Evolutionary conservation across 225 moss, liverwort and hornwort genomes (phyloP), one percentile per base, ranked within the genome.

Genomic region (Sphagnum tenellum): DNA sequence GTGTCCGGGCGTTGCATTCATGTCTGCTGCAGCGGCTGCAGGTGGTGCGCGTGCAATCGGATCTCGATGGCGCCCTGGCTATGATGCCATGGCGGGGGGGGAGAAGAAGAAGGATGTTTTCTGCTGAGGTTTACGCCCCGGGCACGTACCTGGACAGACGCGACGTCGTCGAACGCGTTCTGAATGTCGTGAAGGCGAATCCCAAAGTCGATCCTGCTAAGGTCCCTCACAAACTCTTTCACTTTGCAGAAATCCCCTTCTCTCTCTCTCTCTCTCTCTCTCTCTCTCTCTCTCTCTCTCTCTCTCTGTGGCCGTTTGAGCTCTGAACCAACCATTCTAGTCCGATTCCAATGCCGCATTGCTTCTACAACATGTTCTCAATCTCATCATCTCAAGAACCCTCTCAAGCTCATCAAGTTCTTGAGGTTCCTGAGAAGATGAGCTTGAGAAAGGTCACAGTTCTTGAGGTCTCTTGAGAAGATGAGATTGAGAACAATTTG

Each of bases 191-290:
- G 57, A 91, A 86, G 66, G 78, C 83, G 55, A 83, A 76, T 53
- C 82, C 79, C 65, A 95, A 91, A 75, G 94, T 89, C 50, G 91
- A 91, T 79, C 77, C 86, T 67, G 67, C 84, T 3, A 91, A 89
- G 89, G 89, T 94, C 55, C 29, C 29, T 29, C 29, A 47, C 78
- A 50, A 4, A 5, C 46, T 53, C 48, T 12, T 72, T 45, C 54
- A 67, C 29, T 57, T 53, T 46, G 8, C 55, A 48, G 49, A n/a
- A 3, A 58, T n/a, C 12, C 50, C 8, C 46, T 47, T 62, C 48
- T 29, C n/a, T 57, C 12, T 5, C 6, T 57, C 57, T 57, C 6
- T n/a, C n/a, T n/a, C 8, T n/a, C 5, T 55, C 2, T 62, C n/a
- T 12, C 60, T 63, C 56, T 44, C 12, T 5, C 6, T 57, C 57